Evolutionary conservation across 495 filamentous ascomycete species (phyloP), one percentile per base, ranked within the genome.

Genomic region (Aspergillus leporis): DNA sequence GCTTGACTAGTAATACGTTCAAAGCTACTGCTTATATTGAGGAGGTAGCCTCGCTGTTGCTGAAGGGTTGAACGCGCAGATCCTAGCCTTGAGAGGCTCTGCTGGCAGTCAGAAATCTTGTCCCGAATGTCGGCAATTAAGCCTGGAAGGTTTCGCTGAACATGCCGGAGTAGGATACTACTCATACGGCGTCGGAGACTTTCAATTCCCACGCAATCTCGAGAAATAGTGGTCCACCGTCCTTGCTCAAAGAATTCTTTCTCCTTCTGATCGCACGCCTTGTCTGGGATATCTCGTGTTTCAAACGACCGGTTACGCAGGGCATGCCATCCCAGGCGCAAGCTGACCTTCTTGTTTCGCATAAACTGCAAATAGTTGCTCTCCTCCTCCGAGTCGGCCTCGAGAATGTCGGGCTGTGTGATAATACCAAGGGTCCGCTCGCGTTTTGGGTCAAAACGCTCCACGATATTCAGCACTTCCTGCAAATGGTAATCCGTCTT

Each of bases 321-420:
- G 3, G 87, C 81, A 68, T 90, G 86, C 87, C 86, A 91, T 5
- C 87, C 88, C 3, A 90, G 80, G 22, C 79, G 72, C 49, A 92
- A 83, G 19, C 63, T 68, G 16, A 87, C 71, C 51, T 91, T 81
- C 30, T 82, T 72, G 59, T 92, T 92, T 30, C 71, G 66, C 0
- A 85, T 78, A 0, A 89, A 70, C 0, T 78, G 64, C 0, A 90
- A 55, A 58, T 80, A 91, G 5, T 64, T 63, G 0, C 55, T 57
- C 55, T 91, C 82, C 22, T 71, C 61, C 5, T 74, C 71, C 0
- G 72, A 74, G n/a, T 59, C n/a, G 14, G 52, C 34, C 12, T 65
- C 46, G 14, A 78, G 64, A 23, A 70, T 71, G 53, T 83, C 74
- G 0, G 76, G 76, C 41, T 83, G 79, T 1, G 78, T 81, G 41